phyloP scores from a whole-genome alignment of 176 grass and related monocot species.

The Coix lacrymajobi region DNA sequence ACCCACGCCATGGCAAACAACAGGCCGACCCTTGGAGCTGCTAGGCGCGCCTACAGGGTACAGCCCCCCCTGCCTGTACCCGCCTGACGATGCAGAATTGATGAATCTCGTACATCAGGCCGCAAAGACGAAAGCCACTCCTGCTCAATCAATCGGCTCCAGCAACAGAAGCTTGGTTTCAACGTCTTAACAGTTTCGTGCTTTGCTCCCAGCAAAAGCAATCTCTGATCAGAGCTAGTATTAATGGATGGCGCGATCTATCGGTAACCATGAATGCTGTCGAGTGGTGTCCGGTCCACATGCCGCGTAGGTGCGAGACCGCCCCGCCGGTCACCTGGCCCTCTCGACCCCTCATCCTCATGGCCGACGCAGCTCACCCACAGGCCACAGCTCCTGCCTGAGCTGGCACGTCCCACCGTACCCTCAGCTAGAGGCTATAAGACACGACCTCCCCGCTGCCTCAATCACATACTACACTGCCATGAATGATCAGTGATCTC shows the following conservation, averaged over 20 bases:
- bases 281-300: background rate
- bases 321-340: background rate
- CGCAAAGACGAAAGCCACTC: background rate
- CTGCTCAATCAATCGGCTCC: background rate
- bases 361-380: background rate
- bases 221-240: background rate
- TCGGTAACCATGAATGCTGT: background rate
- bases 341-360: background rate
- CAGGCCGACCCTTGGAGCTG: background rate
- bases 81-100: background rate
- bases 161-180: background rate
- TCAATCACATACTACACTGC: background rate
- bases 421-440: constrained; percentile 20
- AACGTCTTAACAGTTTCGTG: background rate
- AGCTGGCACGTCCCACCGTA: constrained; percentile 23
- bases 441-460: background rate
- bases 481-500: background rate
- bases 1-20: background rate
- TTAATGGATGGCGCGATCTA: background rate
- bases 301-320: constrained; percentile 33
- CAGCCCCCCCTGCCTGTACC: background rate
- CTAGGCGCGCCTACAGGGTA: background rate
- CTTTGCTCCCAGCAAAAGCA: constrained; percentile 16
- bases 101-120: background rate
- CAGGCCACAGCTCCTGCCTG: no score